Conservation (phyloP, 2,329 filamentous ascomycete genomes). For the Neoscytalidium dimidiatum region DNA sequence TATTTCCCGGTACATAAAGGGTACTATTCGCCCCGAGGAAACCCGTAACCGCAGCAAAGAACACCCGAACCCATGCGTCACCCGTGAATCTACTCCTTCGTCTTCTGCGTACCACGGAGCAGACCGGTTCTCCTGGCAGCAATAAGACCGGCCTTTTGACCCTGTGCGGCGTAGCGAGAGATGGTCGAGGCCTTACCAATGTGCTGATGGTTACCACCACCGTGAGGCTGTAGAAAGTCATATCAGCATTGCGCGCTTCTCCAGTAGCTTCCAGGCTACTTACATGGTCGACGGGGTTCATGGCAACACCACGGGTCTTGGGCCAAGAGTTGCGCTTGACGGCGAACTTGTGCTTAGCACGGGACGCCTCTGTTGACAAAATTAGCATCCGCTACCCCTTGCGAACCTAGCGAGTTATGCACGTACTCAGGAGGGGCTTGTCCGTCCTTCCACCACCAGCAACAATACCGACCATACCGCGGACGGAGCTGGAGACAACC, state of each 20-base stretch:
- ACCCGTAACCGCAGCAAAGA: conserved; percentile 23
- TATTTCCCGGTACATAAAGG: conserved; percentile 21
- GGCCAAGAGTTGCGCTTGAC: conserved; percentile 99
- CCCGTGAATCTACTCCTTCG: conserved; percentile 69
- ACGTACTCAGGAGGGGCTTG: conserved; percentile 93
- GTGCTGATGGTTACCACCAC: conserved; percentile 98
- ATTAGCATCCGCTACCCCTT: conserved; percentile 41
- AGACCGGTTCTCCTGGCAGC: conserved; percentile 99
- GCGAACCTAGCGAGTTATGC: conserved; percentile 13
- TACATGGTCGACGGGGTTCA: conserved; percentile 99
- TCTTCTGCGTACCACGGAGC: conserved; percentile 99
- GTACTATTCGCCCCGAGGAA: conserved; percentile 21
- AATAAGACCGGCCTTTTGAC: conserved; percentile 99
- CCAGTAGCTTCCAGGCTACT: conserved; percentile 31
- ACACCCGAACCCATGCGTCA: conserved; percentile 24
- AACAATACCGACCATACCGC: conserved; percentile 99
- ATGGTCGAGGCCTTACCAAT: conserved; percentile 99
- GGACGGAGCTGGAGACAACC: conserved; percentile 85
- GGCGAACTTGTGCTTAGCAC: conserved; percentile 99
- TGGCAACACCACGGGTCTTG: conserved; percentile 99
- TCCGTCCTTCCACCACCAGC: conserved; percentile 99
- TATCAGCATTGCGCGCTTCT: conserved; percentile 35
- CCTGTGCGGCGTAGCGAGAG: conserved; percentile 93
- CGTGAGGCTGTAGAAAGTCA: conserved; percentile 47
- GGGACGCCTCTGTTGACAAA: conserved; percentile 78